These are phyloP conservation scores for Uromyces viciae-fabae DNA, from an alignment of 1,284 basidiomycete species.

Conservation along the genomic window DNA sequence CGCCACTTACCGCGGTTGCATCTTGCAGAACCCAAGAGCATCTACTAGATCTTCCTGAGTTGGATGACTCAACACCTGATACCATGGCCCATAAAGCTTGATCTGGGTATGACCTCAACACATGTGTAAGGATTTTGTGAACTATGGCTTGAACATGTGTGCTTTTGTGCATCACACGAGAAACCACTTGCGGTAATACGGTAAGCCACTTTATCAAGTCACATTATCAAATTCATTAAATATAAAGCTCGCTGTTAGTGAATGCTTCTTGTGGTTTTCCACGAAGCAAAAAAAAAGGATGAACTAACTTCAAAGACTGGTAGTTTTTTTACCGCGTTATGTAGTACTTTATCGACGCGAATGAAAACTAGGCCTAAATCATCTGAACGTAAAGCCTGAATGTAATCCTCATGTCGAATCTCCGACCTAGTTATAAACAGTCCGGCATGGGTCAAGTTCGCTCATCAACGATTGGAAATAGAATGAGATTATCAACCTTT, in stretches of 20 bases:
- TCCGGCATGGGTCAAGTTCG: not conserved
- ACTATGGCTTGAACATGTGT: conserved; percentile 67
- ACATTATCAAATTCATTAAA: not conserved
- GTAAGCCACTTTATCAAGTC: conserved; percentile 74
- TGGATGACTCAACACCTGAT: conserved; percentile 80
- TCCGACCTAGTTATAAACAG: conserved; percentile 22
- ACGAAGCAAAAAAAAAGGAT: not conserved
- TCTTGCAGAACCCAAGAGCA: conserved; percentile 66
- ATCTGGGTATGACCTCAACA: conserved; percentile 77
- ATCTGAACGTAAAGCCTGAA: conserved; percentile 61
- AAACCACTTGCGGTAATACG: conserved; percentile 94
- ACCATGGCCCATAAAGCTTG: conserved; percentile 93
- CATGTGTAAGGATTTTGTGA: conserved; percentile 67
- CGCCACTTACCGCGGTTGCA: conserved; percentile 63
- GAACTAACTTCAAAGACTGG: conserved; percentile 70
- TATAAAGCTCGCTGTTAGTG: not conserved
- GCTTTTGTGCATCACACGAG: conserved; percentile 79
- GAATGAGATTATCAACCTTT: conserved; percentile 27
- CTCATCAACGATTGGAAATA: conserved; percentile 2
- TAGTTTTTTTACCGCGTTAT: conserved; percentile 62
- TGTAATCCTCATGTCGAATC: conserved; percentile 40
- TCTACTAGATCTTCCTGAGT: conserved; percentile 63
- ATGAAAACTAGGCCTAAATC: conserved; percentile 59
- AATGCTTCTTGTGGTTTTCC: not conserved
- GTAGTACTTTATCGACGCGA: conserved; percentile 38